Evolutionary conservation across 1,284 basidiomycete genomes (phyloP).

Genomic region (Microbotryum lychnidis-dioicae): DNA sequence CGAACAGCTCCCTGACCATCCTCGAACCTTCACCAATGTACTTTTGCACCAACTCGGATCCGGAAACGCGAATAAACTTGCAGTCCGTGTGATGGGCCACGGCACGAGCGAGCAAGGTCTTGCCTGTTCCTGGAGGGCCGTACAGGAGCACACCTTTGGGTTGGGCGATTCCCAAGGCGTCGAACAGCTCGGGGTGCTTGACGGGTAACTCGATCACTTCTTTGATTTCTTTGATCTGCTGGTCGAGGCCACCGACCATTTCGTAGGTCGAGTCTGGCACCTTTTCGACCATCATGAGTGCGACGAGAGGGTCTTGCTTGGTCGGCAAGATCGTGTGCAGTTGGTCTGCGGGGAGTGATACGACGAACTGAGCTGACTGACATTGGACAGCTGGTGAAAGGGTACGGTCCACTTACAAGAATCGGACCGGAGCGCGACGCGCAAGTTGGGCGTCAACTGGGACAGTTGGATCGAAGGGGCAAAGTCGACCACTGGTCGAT

Average conservation of each 20-base stretch:
- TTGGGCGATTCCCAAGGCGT: slow-evolving; percentile 91
- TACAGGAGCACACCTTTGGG: slow-evolving; percentile 92
- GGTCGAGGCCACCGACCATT: slow-evolving; percentile 98
- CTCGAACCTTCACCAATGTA: slow-evolving; percentile 96
- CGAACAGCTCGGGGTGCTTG: slow-evolving; percentile 96
- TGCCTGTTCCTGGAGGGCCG: slow-evolving; percentile 93
- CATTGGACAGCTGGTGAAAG: not conserved
- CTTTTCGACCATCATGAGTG: slow-evolving; percentile 99
- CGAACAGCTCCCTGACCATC: slow-evolving; percentile 95
- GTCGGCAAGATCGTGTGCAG: slow-evolving; percentile 87
- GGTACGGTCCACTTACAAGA: slow-evolving; percentile 41
- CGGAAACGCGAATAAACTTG: slow-evolving; percentile 93
- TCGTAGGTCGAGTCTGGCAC: slow-evolving; percentile 98
- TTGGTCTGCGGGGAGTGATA: slow-evolving; percentile 18
- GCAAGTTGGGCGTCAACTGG: slow-evolving; percentile 73
- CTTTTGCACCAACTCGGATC: slow-evolving; percentile 94
- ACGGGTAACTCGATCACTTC: slow-evolving; percentile 98
- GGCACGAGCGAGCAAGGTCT: slow-evolving; percentile 94
- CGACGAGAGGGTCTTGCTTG: slow-evolving; percentile 90
- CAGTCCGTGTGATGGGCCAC: slow-evolving; percentile 98
- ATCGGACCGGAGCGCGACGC: slow-evolving; percentile 92
- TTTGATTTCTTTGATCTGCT: slow-evolving; percentile 98
- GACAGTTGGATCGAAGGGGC: slow-evolving; percentile 78
- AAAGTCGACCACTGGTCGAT: slow-evolving; percentile 73
- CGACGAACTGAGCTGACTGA: not conserved